Evolutionary conservation across 345 rosid genomes (phyloP).

Genomic region (Populus tremula): DNA sequence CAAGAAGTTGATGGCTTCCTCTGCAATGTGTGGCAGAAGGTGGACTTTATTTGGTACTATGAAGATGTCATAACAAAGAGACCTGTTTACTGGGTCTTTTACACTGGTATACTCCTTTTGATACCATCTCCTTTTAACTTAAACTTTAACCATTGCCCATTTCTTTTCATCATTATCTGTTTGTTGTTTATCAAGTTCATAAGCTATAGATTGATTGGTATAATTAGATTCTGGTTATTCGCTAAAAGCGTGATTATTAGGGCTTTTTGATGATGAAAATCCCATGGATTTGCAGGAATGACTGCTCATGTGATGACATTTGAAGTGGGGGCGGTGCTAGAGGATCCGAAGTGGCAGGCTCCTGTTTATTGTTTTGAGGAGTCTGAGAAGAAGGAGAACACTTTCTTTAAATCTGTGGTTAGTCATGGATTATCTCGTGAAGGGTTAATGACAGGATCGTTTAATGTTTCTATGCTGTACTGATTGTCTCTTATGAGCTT

Average conservation of each 20-base stretch:
- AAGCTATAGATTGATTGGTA: too few species aligned
- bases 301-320: slow-evolving; percentile 63
- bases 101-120: slow-evolving; percentile 33
- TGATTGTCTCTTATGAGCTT: background rate
- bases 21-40: slow-evolving; percentile 65
- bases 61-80: slow-evolving; percentile 59
- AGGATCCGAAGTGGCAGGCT: slow-evolving; percentile 60
- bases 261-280: background rate
- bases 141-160: too few species aligned
- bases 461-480: background rate
- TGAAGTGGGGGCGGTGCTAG: slow-evolving; percentile 58
- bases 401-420: slow-evolving; percentile 14
- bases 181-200: background rate
- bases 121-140: background rate
- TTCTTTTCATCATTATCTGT: background rate
- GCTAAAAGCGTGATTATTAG: too few species aligned
- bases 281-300: slow-evolving; percentile 30
- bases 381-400: slow-evolving; percentile 11
- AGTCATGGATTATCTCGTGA: background rate
- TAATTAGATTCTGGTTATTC: too few species aligned
- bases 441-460: slow-evolving; percentile 16
- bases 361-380: slow-evolving; percentile 50
- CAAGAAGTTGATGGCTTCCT: slow-evolving; percentile 42
- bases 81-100: slow-evolving; percentile 66
- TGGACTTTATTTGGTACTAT: slow-evolving; percentile 60